Evolutionary conservation across 2,329 filamentous ascomycete species (phyloP).

Genomic region (Paracoccidioides lutzii): DNA sequence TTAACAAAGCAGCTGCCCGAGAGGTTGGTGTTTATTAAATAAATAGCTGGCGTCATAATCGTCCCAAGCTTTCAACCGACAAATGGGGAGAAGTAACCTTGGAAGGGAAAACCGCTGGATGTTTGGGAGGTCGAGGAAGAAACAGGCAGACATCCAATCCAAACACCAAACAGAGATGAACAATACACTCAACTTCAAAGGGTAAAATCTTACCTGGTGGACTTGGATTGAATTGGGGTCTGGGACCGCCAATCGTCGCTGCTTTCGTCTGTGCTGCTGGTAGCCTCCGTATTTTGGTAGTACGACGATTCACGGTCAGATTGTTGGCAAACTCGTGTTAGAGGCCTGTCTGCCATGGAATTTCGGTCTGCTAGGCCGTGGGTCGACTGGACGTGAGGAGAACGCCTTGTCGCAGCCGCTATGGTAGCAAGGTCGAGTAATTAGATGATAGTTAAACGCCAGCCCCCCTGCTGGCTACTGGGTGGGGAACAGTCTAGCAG

Average conservation of each 20-base stretch:
- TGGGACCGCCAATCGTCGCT: slow-evolving; percentile 13
- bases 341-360: slow-evolving; percentile 9
- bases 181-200: neutral
- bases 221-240: slow-evolving; percentile 6
- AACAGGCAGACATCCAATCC: neutral
- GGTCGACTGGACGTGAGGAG: neutral
- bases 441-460: slow-evolving; percentile 2
- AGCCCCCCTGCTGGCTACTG: neutral
- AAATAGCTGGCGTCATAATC: neutral
- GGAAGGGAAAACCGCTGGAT: neutral
- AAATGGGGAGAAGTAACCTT: too few relatives aligned
- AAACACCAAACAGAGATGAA: neutral
- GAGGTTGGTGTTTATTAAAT: neutral
- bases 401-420: slow-evolving; percentile 6
- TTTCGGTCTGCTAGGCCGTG: slow-evolving; percentile 6
- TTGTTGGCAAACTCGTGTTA: slow-evolving; percentile 11
- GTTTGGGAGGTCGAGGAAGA: neutral
- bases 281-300: slow-evolving; percentile 7
- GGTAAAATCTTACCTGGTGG: slow-evolving; percentile 4
- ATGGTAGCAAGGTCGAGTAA: neutral
- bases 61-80: neutral
- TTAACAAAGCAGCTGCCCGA: neutral
- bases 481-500: neutral
- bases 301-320: slow-evolving; percentile 9
- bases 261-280: slow-evolving; percentile 7